Percentiles rank a stretch among this genome's conserved stretches.
Conservation (phyloP, 2,329 filamentous ascomycete genomes). For the Paramyrothecium roridum region DNA sequence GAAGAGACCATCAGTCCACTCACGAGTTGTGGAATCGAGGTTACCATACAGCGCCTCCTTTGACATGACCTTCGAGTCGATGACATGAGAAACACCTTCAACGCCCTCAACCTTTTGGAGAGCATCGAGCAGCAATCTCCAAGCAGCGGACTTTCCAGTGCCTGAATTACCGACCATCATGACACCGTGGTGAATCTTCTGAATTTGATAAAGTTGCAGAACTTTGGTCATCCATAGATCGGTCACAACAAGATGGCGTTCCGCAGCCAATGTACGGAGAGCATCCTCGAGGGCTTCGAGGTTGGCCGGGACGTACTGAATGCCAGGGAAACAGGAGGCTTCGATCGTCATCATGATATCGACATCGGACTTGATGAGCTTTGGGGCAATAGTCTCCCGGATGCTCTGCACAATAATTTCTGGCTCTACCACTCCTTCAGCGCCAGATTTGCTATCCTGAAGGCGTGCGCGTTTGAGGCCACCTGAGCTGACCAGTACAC, state of each 20-base stretch:
- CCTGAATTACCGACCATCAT: conserved; percentile 99
- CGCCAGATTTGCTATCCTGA: conserved; percentile 51
- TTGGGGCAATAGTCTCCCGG: conserved; percentile 96
- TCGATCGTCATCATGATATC: conserved; percentile 85
- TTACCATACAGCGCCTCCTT: conserved; percentile 97
- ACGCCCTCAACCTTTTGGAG: conserved; percentile 86
- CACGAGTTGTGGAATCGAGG: conserved; percentile 91
- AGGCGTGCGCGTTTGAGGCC: conserved; percentile 87
- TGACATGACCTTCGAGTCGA: conserved; percentile 99
- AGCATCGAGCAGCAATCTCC: conserved; percentile 88
- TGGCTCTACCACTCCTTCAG: conserved; percentile 78
- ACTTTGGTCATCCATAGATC: conserved; percentile 98
- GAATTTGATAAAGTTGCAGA: conserved; percentile 95
- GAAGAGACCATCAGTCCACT: conserved; percentile 98
- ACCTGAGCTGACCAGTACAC: conserved; percentile 95
- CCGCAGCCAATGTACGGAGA: conserved; percentile 77
- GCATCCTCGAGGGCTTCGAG: conserved; percentile 75
- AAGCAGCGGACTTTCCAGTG: conserved; percentile 94
- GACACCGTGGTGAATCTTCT: conserved; percentile 96
- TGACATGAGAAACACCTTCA: conserved; percentile 94
- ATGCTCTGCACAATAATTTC: conserved; percentile 99
- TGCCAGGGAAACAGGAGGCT: conserved; percentile 80
- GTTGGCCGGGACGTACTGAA: conserved; percentile 88
- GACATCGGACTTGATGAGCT: conserved; percentile 90
- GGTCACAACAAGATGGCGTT: conserved; percentile 84